These are phyloP conservation scores for Pseudevernia furfuracea DNA, from an alignment of 495 filamentous ascomycete species.

Conservation along the genomic window DNA sequence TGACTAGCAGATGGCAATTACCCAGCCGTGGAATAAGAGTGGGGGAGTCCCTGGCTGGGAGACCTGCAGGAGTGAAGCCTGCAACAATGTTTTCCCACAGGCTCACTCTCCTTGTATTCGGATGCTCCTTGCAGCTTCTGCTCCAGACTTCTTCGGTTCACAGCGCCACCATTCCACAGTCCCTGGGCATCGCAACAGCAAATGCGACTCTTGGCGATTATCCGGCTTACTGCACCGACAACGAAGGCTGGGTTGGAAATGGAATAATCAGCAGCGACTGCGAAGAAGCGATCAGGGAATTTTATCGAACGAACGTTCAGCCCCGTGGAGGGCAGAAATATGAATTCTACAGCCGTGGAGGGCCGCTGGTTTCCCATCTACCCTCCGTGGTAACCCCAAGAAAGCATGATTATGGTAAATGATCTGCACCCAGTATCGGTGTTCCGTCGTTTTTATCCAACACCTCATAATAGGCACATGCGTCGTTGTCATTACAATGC, in stretches of 20 bases:
- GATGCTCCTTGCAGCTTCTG: background rate
- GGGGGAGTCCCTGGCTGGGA: background rate
- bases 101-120: background rate
- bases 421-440: background rate
- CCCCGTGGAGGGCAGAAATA: background rate
- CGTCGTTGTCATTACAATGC: background rate
- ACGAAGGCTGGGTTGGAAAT: background rate
- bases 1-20: background rate
- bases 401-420: background rate
- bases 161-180: background rate
- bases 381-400: background rate
- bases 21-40: slow-evolving; percentile 1
- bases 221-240: background rate
- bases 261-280: background rate
- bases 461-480: background rate
- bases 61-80: no score
- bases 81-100: background rate
- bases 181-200: background rate
- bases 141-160: background rate
- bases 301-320: background rate
- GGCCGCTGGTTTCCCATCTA: background rate
- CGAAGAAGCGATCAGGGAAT: background rate
- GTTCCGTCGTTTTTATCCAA: background rate
- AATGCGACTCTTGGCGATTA: background rate
- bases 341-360: background rate